These are phyloP conservation scores for Cucurbita moschata DNA, from an alignment of 306 rosid genomes.

Conservation along the genomic window DNA sequence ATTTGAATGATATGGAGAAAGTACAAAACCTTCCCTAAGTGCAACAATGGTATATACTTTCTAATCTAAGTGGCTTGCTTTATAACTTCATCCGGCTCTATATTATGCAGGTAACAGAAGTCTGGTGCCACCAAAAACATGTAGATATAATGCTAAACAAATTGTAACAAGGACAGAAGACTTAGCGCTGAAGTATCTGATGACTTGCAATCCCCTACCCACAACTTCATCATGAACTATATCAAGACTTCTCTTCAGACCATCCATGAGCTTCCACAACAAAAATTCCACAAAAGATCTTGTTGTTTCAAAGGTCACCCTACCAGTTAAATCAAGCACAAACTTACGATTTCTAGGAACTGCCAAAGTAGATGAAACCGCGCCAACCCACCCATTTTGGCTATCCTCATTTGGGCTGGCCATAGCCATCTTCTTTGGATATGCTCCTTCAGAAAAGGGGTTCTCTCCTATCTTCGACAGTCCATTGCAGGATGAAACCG, in stretches of 20 bases:
- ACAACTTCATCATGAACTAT: conserved; percentile 45
- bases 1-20: neutral
- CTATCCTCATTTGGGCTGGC: conserved; percentile 12
- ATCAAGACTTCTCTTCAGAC: conserved; percentile 39
- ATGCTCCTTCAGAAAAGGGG: conserved; percentile 19
- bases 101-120: conserved; percentile 51
- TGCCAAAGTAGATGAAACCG: conserved; percentile 57
- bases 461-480: conserved; percentile 7
- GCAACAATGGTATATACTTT: neutral
- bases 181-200: conserved; percentile 63
- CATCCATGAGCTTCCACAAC: conserved; percentile 45
- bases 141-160: conserved; percentile 69
- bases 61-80: neutral
- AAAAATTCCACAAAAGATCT: conserved; percentile 54
- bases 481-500: conserved; percentile 12
- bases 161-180: conserved; percentile 64
- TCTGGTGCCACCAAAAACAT: conserved; percentile 45
- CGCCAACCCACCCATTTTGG: conserved; percentile 43
- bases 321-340: conserved; percentile 70
- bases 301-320: conserved; percentile 61
- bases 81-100: neutral
- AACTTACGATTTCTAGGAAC: conserved; percentile 63
- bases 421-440: conserved; percentile 15
- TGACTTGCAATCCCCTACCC: conserved; percentile 49
- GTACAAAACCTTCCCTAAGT: neutral